Conservation (phyloP, 495 filamentous ascomycete genomes). For the Penicillium goetzii region DNA sequence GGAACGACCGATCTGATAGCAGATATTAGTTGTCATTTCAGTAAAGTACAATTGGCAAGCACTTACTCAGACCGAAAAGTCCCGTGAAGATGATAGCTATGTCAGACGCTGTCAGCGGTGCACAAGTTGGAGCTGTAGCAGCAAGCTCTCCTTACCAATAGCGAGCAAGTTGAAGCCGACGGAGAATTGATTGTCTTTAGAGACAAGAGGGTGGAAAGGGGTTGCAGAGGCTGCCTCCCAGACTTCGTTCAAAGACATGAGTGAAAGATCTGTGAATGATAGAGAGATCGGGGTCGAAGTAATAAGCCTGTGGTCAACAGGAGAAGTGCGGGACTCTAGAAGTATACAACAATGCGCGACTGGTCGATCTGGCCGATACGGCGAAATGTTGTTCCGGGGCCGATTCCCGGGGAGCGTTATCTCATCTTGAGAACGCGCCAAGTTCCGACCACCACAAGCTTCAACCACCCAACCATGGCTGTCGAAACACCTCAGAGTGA, state of each 20-base stretch:
- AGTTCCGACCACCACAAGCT: background rate
- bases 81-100: conserved; percentile 65
- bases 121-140: conserved; percentile 4
- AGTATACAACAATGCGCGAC: conserved; percentile 19
- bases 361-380: conserved; percentile 27
- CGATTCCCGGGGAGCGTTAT: conserved; percentile 21
- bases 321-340: conserved; percentile 10
- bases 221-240: conserved; percentile 86
- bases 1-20: conserved; percentile 77
- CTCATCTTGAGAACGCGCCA: conserved; percentile 13
- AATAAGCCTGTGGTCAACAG: background rate
- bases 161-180: conserved; percentile 79
- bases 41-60: background rate
- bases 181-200: conserved; percentile 81
- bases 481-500: conserved; percentile 32
- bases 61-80: conserved; percentile 82
- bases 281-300: background rate
- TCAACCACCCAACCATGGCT: conserved; percentile 25
- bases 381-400: conserved; percentile 21
- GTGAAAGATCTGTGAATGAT: conserved; percentile 14
- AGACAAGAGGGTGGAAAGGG: conserved; percentile 79
- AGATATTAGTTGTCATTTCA: conserved; percentile 19
- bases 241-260: conserved; percentile 77
- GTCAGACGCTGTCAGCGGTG: conserved; percentile 25
- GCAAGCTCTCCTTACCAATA: conserved; percentile 52